Evolutionary conservation across 768 basidiomycete genomes (phyloP).

Genomic region (Rhizopogon sp.): DNA sequence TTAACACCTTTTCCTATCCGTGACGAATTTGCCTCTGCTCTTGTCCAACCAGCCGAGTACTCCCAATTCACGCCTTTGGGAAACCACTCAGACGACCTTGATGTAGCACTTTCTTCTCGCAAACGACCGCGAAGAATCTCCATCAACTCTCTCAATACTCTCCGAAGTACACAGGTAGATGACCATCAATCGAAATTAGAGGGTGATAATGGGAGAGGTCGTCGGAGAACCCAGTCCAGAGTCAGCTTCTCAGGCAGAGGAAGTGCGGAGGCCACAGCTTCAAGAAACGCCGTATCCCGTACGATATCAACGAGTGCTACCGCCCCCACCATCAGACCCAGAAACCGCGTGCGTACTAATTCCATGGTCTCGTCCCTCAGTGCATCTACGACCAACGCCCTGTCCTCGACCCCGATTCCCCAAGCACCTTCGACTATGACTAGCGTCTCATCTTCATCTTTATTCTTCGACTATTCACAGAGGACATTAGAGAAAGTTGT

Average conservation of each 20-base stretch:
- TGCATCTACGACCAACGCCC: conserved; percentile 5
- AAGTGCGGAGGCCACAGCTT: conserved; percentile 7
- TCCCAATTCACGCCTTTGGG: conserved; percentile 55
- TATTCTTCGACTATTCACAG: conserved; percentile 62
- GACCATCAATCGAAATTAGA: conserved; percentile 28
- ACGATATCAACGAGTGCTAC: conserved; percentile 14
- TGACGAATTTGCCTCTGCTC: conserved; percentile 67
- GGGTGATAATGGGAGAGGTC: conserved; percentile 32
- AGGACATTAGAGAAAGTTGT: conserved; percentile 65
- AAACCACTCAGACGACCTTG: conserved; percentile 66
- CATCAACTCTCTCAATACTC: conserved; percentile 46
- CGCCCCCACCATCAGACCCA: conserved; percentile 29
- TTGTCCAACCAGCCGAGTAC: conserved; percentile 60
- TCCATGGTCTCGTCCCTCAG: conserved; percentile 49
- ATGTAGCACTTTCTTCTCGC: conserved; percentile 49
- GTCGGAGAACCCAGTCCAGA: conserved; percentile 43
- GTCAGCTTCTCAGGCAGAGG: conserved; percentile 31
- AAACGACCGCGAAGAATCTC: conserved; percentile 62
- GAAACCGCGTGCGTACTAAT: conserved; percentile 41
- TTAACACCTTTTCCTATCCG: conserved; percentile 81
- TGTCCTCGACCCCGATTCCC: neutral
- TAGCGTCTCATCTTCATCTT: conserved; percentile 21
- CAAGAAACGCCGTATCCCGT: conserved; percentile 10
- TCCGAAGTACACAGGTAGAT: conserved; percentile 42
- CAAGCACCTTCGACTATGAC: neutral